Evolutionary conservation across 495 filamentous ascomycete genomes (phyloP).

Genomic region (Penicillium longicatenatum): DNA sequence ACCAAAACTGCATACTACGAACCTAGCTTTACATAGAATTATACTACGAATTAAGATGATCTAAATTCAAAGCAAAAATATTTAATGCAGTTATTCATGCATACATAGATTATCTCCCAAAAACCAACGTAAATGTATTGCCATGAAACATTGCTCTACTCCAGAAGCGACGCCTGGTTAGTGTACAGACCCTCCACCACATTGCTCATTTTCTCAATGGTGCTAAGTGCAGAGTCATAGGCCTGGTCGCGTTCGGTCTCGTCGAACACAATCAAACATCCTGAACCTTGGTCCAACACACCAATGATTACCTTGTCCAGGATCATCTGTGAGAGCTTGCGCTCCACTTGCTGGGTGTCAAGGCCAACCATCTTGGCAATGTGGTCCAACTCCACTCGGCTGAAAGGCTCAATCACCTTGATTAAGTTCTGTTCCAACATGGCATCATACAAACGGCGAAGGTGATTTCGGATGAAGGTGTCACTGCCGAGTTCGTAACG

Average conservation of each 20-base stretch:
- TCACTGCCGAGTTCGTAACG: constrained; percentile 90
- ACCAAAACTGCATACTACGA: constrained; percentile 1
- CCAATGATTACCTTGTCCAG: constrained; percentile 98
- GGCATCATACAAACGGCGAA: constrained; percentile 91
- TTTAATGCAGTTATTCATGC: constrained; percentile 10
- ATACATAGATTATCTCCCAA: constrained; percentile 28
- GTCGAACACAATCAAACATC: constrained; percentile 95
- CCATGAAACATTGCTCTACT: constrained; percentile 56
- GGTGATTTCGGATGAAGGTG: constrained; percentile 91
- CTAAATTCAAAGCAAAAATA: background rate
- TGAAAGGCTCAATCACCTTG: constrained; percentile 99
- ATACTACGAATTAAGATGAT: background rate
- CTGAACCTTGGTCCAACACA: constrained; percentile 95
- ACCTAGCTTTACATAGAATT: background rate
- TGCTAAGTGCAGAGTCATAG: constrained; percentile 91
- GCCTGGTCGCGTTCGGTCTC: constrained; percentile 90
- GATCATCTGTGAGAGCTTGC: constrained; percentile 98
- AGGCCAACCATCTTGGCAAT: constrained; percentile 96
- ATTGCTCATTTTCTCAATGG: constrained; percentile 95
- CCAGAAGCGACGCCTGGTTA: constrained; percentile 93
- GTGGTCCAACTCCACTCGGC: constrained; percentile 92
- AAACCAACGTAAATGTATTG: constrained; percentile 28
- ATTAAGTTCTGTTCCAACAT: constrained; percentile 99
- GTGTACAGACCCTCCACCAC: constrained; percentile 97
- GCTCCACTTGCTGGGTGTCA: constrained; percentile 94